A percentile compares a stretch with the other conserved stretches of the same genome.
These are phyloP conservation scores for Neurospora tetrasperma DNA, from an alignment of 495 filamentous ascomycete species.

Conservation along the genomic window DNA sequence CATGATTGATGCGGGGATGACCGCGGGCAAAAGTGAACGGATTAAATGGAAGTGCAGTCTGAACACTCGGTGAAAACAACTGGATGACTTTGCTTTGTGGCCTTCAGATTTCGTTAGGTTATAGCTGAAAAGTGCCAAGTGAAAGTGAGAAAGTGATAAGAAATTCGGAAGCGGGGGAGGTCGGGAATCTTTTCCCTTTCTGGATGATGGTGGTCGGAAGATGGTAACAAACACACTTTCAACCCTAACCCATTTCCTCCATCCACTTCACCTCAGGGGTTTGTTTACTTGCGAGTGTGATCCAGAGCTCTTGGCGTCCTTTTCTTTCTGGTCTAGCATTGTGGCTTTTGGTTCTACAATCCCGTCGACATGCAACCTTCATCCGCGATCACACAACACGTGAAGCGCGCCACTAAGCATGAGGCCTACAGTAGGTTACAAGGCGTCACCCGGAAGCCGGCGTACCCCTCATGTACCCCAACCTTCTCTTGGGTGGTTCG, in stretches of 20 bases:
- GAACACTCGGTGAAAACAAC: background rate
- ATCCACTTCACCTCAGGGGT: background rate
- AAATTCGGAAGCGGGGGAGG: background rate
- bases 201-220: background rate
- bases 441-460: background rate
- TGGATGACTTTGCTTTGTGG: background rate
- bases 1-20: background rate
- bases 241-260: background rate
- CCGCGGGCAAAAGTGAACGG: background rate
- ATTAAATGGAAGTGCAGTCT: background rate
- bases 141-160: background rate
- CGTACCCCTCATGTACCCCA: background rate
- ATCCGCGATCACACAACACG: background rate
- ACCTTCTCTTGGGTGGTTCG: background rate
- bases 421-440: background rate
- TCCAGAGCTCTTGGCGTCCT: background rate
- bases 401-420: background rate
- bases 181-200: background rate
- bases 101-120: background rate
- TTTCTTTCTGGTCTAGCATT: background rate
- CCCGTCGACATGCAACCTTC: background rate
- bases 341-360: background rate
- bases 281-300: conserved; percentile 1
- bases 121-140: background rate
- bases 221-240: background rate